Evolutionary conservation across 2,329 filamentous ascomycete genomes (phyloP), one percentile per base, ranked within the genome.

Genomic region (Aspergillus neoniger): DNA sequence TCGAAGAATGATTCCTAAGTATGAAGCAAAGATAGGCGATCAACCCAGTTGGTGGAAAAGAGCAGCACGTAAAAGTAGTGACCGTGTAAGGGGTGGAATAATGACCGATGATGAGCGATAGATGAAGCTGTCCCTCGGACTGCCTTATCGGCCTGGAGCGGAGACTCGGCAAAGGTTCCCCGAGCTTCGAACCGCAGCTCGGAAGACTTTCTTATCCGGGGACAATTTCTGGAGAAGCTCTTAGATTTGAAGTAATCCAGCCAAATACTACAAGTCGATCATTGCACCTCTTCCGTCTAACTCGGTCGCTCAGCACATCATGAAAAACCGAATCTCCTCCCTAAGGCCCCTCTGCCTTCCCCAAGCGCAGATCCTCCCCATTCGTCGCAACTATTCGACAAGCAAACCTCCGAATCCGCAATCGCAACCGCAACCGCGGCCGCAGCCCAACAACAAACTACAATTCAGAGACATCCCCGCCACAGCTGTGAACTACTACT

Each of bases 401-500:
- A 49, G 17, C 21, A 28, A 14, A 30, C 7, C 17, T 47, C 47
- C 47, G 30, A 28, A 36, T 63, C 14, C 21, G 23, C 44, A 49
- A 15, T 23, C 21, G 7, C 44, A 49, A 15, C 44, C 21, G 7
- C 39, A 61, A 54, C 67, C 59, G 30, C 65, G 58, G 19, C 30
- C 60, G 43, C 58, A 38, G 15, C 64, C 69, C 32, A 36, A 36
- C 10, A 70, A 68, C 48, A 74, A 72, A 60, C 64, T 66, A 51
- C 64, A 59, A 7, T 70, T 77, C 54, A 57, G 65, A 62, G 69
- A 73, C 52, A 69, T 78, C 43, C 67, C 70, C 3, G 68, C 72
- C 12, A 64, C 72, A 19, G 68, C 75, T 32, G 65, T 71, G 58
- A 81, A 76, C 57, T 79, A 78, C 64, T 81, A 85, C 70, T 84